Evolutionary conservation across 2,329 filamentous ascomycete species (phyloP).

Genomic region (Mycosphaerella arachidis): DNA sequence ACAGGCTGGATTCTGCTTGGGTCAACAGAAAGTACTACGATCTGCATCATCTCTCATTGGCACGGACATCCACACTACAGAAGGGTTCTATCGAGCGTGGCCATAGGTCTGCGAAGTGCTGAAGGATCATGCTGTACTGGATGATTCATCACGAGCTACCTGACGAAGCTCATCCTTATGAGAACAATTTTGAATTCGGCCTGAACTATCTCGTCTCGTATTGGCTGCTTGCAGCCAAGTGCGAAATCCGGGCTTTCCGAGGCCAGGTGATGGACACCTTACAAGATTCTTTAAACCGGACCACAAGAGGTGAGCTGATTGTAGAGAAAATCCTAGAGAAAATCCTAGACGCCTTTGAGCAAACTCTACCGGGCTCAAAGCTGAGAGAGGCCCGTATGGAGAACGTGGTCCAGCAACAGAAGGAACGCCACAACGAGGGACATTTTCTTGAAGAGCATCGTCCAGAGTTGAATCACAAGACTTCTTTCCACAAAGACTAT

Average conservation of each 20-base stretch:
- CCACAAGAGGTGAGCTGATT: neutral
- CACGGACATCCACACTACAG: neutral
- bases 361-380: neutral
- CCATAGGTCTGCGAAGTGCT: neutral
- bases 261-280: neutral
- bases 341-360: too few species aligned
- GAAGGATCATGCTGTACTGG: slow-evolving; percentile 8
- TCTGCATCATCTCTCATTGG: neutral
- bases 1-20: neutral
- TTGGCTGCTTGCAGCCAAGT: neutral
- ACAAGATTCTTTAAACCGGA: neutral
- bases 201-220: neutral
- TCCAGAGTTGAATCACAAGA: too few species aligned
- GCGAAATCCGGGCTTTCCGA: neutral
- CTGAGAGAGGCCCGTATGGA: neutral
- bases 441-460: neutral
- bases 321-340: neutral
- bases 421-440: neutral
- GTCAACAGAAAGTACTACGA: neutral
- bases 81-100: neutral
- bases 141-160: neutral
- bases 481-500: too few species aligned
- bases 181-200: neutral
- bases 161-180: neutral
- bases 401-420: neutral